phyloP scores from a whole-genome alignment of 208 protist species.

The Angomonas ambiguus region DNA sequence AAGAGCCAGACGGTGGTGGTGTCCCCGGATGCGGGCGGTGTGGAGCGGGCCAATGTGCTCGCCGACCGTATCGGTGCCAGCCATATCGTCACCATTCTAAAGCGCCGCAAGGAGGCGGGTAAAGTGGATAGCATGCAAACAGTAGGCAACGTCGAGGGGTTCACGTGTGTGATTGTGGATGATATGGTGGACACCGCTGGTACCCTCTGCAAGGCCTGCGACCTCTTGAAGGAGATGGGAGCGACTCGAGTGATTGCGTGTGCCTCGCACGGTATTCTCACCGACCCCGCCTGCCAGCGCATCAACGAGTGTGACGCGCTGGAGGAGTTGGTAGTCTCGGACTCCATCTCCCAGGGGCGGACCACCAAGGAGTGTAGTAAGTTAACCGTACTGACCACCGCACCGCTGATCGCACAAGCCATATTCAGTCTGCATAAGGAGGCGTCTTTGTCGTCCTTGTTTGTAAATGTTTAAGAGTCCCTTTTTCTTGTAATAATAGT shows the following conservation, averaged over 20 bases:
- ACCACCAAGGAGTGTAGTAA: slow-evolving; percentile 69
- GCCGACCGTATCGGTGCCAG: slow-evolving; percentile 83
- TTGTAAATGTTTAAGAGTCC: background rate
- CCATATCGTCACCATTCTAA: slow-evolving; percentile 94
- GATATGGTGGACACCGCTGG: slow-evolving; percentile 97
- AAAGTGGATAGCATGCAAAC: slow-evolving; percentile 88
- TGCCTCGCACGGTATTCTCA: slow-evolving; percentile 94
- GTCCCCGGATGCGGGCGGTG: slow-evolving; percentile 95
- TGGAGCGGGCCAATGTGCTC: slow-evolving; percentile 88
- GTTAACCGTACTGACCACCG: slow-evolving; percentile 85
- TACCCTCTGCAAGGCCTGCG: slow-evolving; percentile 89
- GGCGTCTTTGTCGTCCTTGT: background rate
- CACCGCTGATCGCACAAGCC: slow-evolving; percentile 77
- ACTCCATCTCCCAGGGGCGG: slow-evolving; percentile 91
- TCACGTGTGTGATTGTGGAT: slow-evolving; percentile 93
- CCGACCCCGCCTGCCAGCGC: slow-evolving; percentile 68
- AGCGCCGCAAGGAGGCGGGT: slow-evolving; percentile 79
- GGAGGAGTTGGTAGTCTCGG: slow-evolving; percentile 88
- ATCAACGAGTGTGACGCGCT: slow-evolving; percentile 86
- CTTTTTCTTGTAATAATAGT: background rate
- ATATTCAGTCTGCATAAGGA: slow-evolving; percentile 17
- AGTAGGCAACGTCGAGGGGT: slow-evolving; percentile 92
- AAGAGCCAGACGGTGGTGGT: slow-evolving; percentile 84
- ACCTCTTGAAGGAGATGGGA: slow-evolving; percentile 89
- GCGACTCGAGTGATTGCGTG: slow-evolving; percentile 89